phyloP scores from a whole-genome alignment of 148 eudicot species.

The Camellia japonica region DNA sequence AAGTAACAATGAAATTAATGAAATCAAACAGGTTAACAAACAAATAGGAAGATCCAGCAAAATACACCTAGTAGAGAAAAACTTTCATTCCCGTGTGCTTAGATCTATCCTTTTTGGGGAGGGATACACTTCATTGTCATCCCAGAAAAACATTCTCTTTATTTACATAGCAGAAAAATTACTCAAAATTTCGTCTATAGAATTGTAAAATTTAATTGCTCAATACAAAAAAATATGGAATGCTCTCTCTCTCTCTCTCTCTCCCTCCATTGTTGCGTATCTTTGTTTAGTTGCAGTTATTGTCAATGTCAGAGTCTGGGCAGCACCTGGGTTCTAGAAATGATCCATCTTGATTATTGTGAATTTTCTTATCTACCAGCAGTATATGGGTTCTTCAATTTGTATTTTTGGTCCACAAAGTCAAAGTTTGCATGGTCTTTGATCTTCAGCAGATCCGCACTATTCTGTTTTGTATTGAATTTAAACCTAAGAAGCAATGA shows the following conservation, averaged over 20 bases:
- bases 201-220: neutral
- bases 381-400: slow-evolving; percentile 27
- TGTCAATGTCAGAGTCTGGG: neutral
- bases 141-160: neutral
- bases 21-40: neutral
- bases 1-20: neutral
- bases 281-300: neutral
- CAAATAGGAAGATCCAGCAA: neutral
- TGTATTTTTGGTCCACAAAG: slow-evolving; percentile 30
- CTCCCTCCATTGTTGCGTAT: neutral
- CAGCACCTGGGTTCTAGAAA: too few relatives aligned
- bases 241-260: slow-evolving; percentile 5
- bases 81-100: neutral
- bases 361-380: slow-evolving; percentile 8
- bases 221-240: too few relatives aligned
- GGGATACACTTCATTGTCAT: neutral
- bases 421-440: slow-evolving; percentile 33
- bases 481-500: slow-evolving; percentile 77
- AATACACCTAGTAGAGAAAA: neutral
- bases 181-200: neutral
- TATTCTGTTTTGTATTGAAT: slow-evolving; percentile 37
- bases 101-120: neutral
- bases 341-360: neutral
- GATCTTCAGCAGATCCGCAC: slow-evolving; percentile 11
- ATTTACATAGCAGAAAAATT: neutral